Evolutionary conservation across 805 yeast species (phyloP), one percentile per base, ranked within the genome.

Genomic region (Wickerhamiella dianesei): DNA sequence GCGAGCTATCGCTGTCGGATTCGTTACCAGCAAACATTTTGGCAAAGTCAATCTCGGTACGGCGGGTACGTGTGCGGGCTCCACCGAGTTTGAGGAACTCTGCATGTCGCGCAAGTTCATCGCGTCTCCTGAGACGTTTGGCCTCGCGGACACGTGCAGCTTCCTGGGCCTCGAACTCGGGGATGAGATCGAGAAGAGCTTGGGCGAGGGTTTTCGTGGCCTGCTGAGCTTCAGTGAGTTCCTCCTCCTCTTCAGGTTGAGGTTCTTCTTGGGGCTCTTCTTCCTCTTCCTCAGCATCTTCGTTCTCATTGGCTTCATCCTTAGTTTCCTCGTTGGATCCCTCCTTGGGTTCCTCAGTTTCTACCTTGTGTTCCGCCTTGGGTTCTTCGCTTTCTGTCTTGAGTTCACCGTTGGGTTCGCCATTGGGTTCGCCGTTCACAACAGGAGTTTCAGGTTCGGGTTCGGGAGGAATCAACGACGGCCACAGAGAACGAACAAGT

Each of bases 1-100:
- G 36, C 6, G 47, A 48, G 16, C 35, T 41, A 22, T 44, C 48
- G 22, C 41, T 41, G 20, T 44, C 50, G 16, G 41, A 39, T 39
- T 39, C 41, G 41, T 21, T 21, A 6, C 17, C 41, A 22, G 41
- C 41, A 19, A 39, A 39, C 41, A 39, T 39, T 12, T 13, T 18
- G 12, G 41, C 41, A 21, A 39, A 39, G 18, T 39, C 41, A 20
- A 39, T 39, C 25, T 39, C 41, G 6, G 41, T 39, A 9, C 41
- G 21, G 6, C 41, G 14, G 8, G 41, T 39, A 9, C 41, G 41
- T 9, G 60, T 58, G 9, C 54, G 46, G 13, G 65, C 65, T 21
- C 58, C 63, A 17, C 58, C 64, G 13, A 50, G 49, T 3, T 57
- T 50, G 20, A 52, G 49, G 43, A 48, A 37, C 21, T 48, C 55